These are phyloP conservation scores for Cyathus striatus DNA, from an alignment of 768 basidiomycete species.

Conservation along the genomic window DNA sequence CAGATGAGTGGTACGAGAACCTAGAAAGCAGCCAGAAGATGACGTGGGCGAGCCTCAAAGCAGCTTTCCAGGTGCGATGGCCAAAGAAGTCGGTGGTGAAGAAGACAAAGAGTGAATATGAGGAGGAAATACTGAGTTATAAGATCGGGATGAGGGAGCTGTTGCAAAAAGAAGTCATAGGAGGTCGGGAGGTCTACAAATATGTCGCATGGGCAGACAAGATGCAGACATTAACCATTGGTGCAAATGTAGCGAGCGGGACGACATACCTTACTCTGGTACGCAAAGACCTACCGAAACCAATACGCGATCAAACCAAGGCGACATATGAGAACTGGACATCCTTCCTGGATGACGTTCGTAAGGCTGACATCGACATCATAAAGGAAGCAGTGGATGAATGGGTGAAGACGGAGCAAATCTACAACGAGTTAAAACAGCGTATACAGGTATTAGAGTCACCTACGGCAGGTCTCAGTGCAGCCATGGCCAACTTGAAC, in stretches of 20 bases:
- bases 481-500: too few species aligned
- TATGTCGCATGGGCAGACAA: constrained; percentile 18
- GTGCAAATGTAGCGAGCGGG: constrained; percentile 8
- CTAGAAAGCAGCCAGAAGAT: constrained; percentile 3
- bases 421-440: background rate
- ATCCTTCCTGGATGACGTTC: constrained; percentile 8
- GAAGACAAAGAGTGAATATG: constrained; percentile 9
- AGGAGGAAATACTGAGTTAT: constrained; percentile 5
- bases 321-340: constrained; percentile 7
- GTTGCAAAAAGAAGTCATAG: constrained; percentile 10
- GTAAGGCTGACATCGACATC: background rate
- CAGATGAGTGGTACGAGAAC: constrained; percentile 2
- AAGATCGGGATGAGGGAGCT: constrained; percentile 7
- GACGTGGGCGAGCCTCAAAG: constrained; percentile 7
- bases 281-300: constrained; percentile 6
- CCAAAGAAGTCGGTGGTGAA: constrained; percentile 5
- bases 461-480: background rate
- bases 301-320: constrained; percentile 1
- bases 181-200: constrained; percentile 11
- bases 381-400: constrained; percentile 8
- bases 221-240: constrained; percentile 9
- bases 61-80: constrained; percentile 11
- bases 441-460: background rate
- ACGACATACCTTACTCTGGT: constrained; percentile 8
- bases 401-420: background rate